These are phyloP conservation scores for Aspergillus asperescens DNA, from an alignment of 495 filamentous ascomycete species.

Conservation along the genomic window DNA sequence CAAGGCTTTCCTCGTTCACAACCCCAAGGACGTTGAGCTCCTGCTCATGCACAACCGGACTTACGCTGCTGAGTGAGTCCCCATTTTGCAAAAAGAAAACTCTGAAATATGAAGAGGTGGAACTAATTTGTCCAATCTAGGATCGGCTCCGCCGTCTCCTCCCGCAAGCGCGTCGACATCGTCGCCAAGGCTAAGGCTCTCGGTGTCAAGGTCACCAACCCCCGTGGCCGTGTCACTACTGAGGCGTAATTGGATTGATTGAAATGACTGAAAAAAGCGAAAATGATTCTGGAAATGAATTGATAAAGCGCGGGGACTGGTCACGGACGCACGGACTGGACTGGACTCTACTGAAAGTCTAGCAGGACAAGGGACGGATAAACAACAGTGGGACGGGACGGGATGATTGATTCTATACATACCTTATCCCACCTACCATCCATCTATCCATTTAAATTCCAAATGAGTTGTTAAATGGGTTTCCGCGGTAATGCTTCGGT, in stretches of 20 bases:
- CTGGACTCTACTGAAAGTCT: background rate
- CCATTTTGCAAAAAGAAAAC: background rate
- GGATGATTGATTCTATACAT: background rate
- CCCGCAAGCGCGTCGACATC: constrained; percentile 97
- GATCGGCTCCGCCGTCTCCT: constrained; percentile 95
- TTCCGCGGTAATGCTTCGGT: background rate
- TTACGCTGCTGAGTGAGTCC: constrained; percentile 91
- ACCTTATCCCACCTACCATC: background rate
- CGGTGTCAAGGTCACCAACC: constrained; percentile 97
- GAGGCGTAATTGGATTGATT: constrained; percentile 67
- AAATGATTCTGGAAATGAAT: constrained; percentile 7
- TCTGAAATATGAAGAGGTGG: constrained; percentile 8
- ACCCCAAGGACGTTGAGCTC: constrained; percentile 89
- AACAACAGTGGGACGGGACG: background rate
- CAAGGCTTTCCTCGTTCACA: constrained; percentile 99
- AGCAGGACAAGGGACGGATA: background rate
- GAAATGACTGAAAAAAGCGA: constrained; percentile 11
- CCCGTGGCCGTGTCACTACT: constrained; percentile 95
- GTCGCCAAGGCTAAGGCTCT: constrained; percentile 93
- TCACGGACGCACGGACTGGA: background rate
- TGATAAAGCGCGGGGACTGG: background rate
- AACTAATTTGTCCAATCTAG: constrained; percentile 40
- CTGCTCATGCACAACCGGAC: constrained; percentile 99
- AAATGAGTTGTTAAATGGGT: background rate
- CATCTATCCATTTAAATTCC: background rate